phyloP scores from a whole-genome alignment of 169 alveolate species.

The Eimeria maxima region DNA sequence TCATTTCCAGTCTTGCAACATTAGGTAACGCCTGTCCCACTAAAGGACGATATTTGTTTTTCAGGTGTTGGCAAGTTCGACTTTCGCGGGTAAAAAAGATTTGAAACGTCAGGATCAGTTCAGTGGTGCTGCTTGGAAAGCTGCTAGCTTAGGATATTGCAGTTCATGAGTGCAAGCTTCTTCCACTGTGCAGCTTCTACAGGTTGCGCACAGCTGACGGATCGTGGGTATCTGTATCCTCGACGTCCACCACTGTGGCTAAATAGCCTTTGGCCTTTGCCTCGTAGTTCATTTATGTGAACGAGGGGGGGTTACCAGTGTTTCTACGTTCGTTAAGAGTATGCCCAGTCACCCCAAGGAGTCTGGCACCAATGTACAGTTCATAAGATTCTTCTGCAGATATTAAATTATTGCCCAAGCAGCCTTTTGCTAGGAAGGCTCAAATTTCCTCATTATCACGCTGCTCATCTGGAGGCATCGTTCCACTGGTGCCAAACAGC shows the following conservation, averaged over 20 bases:
- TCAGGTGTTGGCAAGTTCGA: neutral
- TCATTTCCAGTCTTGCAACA: neutral
- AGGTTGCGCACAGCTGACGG: neutral
- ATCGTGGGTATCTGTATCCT: neutral
- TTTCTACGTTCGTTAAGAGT: neutral
- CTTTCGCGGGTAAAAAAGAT: neutral
- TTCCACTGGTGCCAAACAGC: neutral
- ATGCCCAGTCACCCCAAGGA: neutral
- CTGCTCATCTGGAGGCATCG: neutral
- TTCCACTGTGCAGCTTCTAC: neutral
- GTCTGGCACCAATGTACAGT: neutral
- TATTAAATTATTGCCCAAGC: neutral
- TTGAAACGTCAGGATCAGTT: neutral
- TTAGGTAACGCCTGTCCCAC: neutral
- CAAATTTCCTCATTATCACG: constrained; percentile 1
- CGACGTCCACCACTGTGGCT: constrained; percentile 1
- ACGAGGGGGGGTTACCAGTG: neutral
- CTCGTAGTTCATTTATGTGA: neutral
- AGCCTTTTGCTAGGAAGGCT: neutral
- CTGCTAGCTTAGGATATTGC: neutral
- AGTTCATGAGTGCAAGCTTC: neutral
- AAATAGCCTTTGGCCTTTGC: neutral
- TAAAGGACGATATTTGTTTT: neutral
- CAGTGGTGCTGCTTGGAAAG: neutral
- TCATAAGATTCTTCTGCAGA: neutral